Evolutionary conservation across 805 yeast species (phyloP).

Genomic region (Metschnikowia sp.): DNA sequence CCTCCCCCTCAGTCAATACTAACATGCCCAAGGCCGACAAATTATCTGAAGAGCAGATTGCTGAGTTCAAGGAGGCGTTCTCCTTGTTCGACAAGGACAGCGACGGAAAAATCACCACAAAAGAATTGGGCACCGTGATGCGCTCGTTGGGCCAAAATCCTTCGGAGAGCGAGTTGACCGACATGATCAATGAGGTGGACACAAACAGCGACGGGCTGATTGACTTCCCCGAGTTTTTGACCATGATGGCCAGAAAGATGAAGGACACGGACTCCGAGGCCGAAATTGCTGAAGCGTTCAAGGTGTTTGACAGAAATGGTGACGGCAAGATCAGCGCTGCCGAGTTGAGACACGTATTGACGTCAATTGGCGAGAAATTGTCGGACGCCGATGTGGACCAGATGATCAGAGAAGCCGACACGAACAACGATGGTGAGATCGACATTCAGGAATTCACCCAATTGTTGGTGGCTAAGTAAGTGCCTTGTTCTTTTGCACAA

Average conservation of each 20-base stretch:
- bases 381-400: constrained; percentile 96
- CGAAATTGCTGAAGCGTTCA: constrained; percentile 95
- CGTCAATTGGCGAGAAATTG: constrained; percentile 95
- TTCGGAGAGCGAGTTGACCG: constrained; percentile 91
- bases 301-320: constrained; percentile 94
- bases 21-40: constrained; percentile 62
- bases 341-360: constrained; percentile 93
- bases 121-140: constrained; percentile 97
- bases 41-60: constrained; percentile 92
- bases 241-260: constrained; percentile 57
- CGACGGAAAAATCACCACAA: constrained; percentile 94
- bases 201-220: constrained; percentile 83
- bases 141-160: constrained; percentile 98
- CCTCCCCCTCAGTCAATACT: constrained; percentile 3
- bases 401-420: constrained; percentile 94
- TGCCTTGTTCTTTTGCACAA: background rate
- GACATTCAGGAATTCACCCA: constrained; percentile 96
- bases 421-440: constrained; percentile 95
- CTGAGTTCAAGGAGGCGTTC: constrained; percentile 97
- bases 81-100: constrained; percentile 95
- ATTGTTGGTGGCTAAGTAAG: constrained; percentile 69
- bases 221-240: constrained; percentile 47
- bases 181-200: constrained; percentile 96
- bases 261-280: constrained; percentile 97
- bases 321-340: constrained; percentile 97